These are phyloP conservation scores for Lyophyllum shimeji DNA, from an alignment of 768 basidiomycete genomes.

Conservation along the genomic window DNA sequence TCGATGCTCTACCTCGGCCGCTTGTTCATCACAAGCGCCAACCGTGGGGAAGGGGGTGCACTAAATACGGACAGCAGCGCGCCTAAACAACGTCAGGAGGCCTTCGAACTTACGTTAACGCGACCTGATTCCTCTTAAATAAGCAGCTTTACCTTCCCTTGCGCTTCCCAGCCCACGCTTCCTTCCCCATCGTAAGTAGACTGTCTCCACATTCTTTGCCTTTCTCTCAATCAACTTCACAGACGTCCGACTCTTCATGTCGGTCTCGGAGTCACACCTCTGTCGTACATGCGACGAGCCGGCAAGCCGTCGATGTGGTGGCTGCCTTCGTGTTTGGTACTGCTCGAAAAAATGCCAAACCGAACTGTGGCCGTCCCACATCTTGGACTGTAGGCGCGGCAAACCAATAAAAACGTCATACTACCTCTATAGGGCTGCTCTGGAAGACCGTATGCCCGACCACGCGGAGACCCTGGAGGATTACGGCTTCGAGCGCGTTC, in stretches of 20 bases:
- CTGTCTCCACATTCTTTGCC: background rate
- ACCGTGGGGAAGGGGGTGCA: too few relatives aligned
- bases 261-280: background rate
- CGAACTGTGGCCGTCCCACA: slow-evolving; percentile 28
- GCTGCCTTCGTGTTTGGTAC: slow-evolving; percentile 29
- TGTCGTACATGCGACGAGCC: slow-evolving; percentile 8
- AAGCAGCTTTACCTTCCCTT: background rate
- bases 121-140: background rate
- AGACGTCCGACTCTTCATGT: background rate
- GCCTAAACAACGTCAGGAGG: background rate
- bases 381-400: slow-evolving; percentile 29
- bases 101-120: background rate
- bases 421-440: slow-evolving; percentile 28
- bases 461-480: slow-evolving; percentile 31
- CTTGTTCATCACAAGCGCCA: too few relatives aligned
- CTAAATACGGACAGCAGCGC: background rate
- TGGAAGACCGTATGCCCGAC: slow-evolving; percentile 24
- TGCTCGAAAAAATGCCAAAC: slow-evolving; percentile 31
- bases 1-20: background rate
- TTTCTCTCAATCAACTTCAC: background rate
- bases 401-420: slow-evolving; percentile 29
- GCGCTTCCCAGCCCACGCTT: background rate
- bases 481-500: slow-evolving; percentile 32
- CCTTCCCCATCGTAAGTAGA: background rate
- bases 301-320: slow-evolving; percentile 17